Conservation (phyloP, 2,329 filamentous ascomycete genomes). For the Diplodia scrobiculata region DNA sequence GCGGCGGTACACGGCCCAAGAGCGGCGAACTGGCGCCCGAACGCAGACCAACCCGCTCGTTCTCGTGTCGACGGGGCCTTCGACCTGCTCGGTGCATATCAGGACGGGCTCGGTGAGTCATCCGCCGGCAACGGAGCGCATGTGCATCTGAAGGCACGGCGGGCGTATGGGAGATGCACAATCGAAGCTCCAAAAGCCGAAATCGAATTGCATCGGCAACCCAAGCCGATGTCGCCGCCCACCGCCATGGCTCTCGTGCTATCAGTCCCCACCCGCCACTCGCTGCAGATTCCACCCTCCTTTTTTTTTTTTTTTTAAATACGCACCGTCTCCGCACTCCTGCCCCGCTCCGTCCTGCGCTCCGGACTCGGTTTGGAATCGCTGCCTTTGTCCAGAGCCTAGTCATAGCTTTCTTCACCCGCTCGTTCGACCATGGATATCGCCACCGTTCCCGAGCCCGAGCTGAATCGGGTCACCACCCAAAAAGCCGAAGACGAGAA, state of each 20-base stretch:
- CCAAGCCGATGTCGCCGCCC: slow-evolving; percentile 11
- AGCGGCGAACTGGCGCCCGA: background rate
- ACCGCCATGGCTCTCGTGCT: background rate
- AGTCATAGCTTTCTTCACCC: background rate
- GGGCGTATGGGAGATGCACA: background rate
- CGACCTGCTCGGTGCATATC: slow-evolving; percentile 7
- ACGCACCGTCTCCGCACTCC: background rate
- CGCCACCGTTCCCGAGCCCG: background rate
- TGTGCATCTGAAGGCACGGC: background rate
- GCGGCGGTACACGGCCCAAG: background rate
- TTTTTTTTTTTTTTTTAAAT: slow-evolving; percentile 8
- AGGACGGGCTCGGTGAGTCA: slow-evolving; percentile 2
- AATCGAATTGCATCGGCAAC: slow-evolving; percentile 2
- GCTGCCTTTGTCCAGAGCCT: background rate
- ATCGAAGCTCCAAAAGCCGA: background rate
- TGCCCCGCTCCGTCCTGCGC: background rate
- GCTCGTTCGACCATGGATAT: slow-evolving; percentile 2
- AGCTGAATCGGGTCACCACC: background rate
- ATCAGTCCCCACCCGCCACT: slow-evolving; percentile 16
- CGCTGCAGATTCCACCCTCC: background rate
- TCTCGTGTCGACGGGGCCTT: no score
- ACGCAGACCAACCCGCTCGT: background rate
- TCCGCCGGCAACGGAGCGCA: background rate
- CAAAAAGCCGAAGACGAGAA: background rate
- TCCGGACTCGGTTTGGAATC: background rate